phyloP scores from a whole-genome alignment of 2,329 filamentous ascomycete genomes.

The Cladosporium sp. region DNA sequence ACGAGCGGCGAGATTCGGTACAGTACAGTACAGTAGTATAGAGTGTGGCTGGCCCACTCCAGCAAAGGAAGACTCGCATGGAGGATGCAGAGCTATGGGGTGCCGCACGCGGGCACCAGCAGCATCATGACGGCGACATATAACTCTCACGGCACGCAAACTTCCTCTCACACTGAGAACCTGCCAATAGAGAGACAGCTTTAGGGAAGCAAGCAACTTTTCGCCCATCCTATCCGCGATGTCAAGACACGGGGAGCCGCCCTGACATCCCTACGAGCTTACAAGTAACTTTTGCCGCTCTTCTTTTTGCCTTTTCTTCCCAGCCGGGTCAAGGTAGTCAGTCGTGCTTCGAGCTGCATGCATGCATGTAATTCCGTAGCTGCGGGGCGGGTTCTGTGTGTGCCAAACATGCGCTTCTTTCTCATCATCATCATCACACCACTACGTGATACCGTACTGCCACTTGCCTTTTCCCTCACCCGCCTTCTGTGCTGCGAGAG shows the following conservation, averaged over 20 bases:
- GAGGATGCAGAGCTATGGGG: not conserved
- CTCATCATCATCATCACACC: not conserved
- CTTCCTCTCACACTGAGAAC: not conserved
- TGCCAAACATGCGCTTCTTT: not conserved
- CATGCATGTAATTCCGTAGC: not conserved
- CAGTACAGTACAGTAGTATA: no score
- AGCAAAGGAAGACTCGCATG: slow-evolving; percentile 7
- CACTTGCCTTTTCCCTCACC: no score
- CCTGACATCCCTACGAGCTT: no score
- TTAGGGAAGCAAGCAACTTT: not conserved
- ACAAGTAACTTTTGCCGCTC: not conserved
- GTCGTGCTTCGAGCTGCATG: no score
- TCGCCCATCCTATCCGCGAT: not conserved
- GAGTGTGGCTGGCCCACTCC: not conserved
- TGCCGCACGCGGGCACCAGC: slow-evolving; percentile 8
- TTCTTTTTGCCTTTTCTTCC: not conserved
- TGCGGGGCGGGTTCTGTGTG: not conserved
- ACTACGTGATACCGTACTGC: not conserved
- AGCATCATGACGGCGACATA: slow-evolving; percentile 4
- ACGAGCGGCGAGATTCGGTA: no score
- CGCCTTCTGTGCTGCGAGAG: no score
- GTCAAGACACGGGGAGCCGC: no score
- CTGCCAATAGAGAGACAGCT: not conserved
- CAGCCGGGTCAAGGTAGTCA: no score
- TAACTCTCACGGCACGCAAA: not conserved